Evolutionary conservation across 176 grass and related monocot species (phyloP), one percentile per base, ranked within the genome.

Genomic region (Elymus sibiricus): DNA sequence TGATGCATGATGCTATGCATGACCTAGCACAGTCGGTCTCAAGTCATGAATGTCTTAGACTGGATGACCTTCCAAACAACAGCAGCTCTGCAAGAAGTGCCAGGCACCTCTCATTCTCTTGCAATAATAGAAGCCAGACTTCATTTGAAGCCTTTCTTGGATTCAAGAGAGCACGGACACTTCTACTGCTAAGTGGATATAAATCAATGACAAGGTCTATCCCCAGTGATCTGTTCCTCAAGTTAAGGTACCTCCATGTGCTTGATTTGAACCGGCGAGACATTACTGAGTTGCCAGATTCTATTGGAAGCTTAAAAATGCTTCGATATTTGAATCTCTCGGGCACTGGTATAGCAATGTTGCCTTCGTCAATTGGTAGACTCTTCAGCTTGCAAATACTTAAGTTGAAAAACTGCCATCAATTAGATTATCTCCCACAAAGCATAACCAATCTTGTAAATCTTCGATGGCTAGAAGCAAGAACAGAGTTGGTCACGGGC

Each of bases 1-100:
- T 94, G 63, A 97, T 97, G 95, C 92, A 94, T 78, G 90, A 97
- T 78, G 88, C 88, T 66, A 94, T 94, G 65, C 92, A 97, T 83
- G 92, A 94, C 37, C 84, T 97, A 65, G 90, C 90, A 58, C 88
- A 92, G 56, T 97, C 79, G 9, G 47, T 97, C 31, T 97, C 90
- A 12, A 24, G 67, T 5, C 46, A 84, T 89, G 92, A 97, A 46
- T 97, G 86, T 63, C 69, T 85, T 15, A 83, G 86, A 75, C 38
- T 97, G 29, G 92, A 92, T 64, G 82, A 84, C 24, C 59, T 16
- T 64, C 32, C 10, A 16, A 85, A 77, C 46, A 69, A 24, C 14
- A 74, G 42, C 61, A 80, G 19, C 76, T 3, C 29, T 42, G 55
- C 8, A 83, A 87, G 66, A 86, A 91, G 63, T 75, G 75, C 75